A percentile compares a stretch with the other conserved stretches of the same genome.
These are phyloP conservation scores for Microascus cirrosus DNA, from an alignment of 2,329 filamentous ascomycete species.

Conservation along the genomic window DNA sequence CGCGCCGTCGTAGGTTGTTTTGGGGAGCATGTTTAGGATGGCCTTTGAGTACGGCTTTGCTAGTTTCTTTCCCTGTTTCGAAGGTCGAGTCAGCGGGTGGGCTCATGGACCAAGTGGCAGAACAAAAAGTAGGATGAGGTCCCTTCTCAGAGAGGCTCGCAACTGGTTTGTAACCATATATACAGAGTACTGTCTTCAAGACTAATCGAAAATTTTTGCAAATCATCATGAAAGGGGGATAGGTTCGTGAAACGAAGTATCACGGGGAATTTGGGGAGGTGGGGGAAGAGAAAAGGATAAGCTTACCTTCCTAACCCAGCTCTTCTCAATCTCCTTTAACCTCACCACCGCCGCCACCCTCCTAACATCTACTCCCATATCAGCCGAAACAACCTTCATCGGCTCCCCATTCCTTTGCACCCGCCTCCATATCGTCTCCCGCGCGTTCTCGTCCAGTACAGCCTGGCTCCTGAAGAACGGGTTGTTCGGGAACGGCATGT, in stretches of 20 bases:
- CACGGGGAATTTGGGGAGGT: neutral
- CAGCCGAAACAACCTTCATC: conserved; percentile 65
- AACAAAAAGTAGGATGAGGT: conserved; percentile 11
- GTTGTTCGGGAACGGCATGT: conserved; percentile 66
- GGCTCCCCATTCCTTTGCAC: conserved; percentile 56
- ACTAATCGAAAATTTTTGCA: conserved; percentile 94
- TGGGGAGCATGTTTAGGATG: conserved; percentile 70
- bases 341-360: conserved; percentile 77
- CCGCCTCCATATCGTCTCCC: conserved; percentile 62
- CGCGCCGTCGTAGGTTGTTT: conserved; percentile 40
- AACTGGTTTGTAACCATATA: conserved; percentile 79
- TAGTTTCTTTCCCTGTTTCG: conserved; percentile 58
- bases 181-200: conserved; percentile 73
- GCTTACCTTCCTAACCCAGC: conserved; percentile 66
- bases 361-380: conserved; percentile 69
- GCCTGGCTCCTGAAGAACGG: conserved; percentile 55
- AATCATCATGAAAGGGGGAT: conserved; percentile 36
- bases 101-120: conserved; percentile 6
- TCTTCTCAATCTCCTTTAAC: conserved; percentile 75
- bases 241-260: conserved; percentile 1
- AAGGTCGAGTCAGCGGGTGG: conserved; percentile 11
- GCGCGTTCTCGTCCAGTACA: conserved; percentile 62
- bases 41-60: conserved; percentile 68
- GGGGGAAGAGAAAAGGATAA: conserved; percentile 1
- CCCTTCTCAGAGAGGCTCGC: conserved; percentile 58